Evolutionary conservation across 2,329 filamentous ascomycete species (phyloP), one percentile per base, ranked within the genome.

Genomic region (Dactylellina leptospora): DNA sequence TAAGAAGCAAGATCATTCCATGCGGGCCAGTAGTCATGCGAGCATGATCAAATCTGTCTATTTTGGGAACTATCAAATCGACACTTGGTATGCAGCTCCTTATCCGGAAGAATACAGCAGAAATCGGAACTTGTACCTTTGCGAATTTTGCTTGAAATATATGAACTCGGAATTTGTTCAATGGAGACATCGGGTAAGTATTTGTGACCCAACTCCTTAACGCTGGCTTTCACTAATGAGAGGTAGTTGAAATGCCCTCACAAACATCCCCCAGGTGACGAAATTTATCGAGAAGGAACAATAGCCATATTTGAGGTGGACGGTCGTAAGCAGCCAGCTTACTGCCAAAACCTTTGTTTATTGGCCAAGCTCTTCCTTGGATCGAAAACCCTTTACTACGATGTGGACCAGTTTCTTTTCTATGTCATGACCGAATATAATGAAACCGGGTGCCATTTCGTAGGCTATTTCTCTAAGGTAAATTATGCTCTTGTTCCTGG

Each of bases 101-200:
- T 99, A 99, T 79, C 95, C 95, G 0, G 95, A 97, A 79, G 95
- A 99, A 81, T 99, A 99, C 82, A 97, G 92, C 79, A 88, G 93
- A 74, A 97, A 99, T 78, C 89, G 91, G 27, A 90, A 96, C 36
- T 85, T 99, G n/a, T 97, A 96, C 81, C 97, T 99, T 74, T 99
- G 95, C 84, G 96, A 99, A 80, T 99, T 97, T 80, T 99, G 95
- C 79, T 84, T 99, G 71, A 99, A 97, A 81, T 99, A 99, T 82
- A 97, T 99, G 92, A 96, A 96, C 80, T 97, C 95, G 16, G 93
- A 97, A 79, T 97, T 96, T 77, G 95, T 99, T 25, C 93, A 95
- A 11, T 97, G 93, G 92, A 87, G 95, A 58, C 95, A 99, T 81
- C 97, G 97, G 82, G 86, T 71, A 63, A 71, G 58, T 92, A 61